Evolutionary conservation across 129 eudicot species (phyloP).

Genomic region (Centrapalus pauciflorus): DNA sequence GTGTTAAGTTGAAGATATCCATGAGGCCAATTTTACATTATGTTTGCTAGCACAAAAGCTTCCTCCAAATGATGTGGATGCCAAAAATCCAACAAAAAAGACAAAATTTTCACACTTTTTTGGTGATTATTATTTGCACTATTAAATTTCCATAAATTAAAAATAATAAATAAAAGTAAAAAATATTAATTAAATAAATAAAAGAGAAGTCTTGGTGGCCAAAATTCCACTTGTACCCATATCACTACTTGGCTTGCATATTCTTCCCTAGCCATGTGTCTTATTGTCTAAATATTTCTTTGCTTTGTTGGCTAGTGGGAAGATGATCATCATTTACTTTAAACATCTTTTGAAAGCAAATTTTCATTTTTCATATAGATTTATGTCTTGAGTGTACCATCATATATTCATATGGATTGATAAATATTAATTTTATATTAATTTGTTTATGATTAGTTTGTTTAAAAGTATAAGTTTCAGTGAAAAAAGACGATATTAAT

Average conservation of each 20-base stretch:
- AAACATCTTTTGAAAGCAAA: background rate
- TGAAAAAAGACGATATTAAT: no score
- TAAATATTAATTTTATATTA: no score
- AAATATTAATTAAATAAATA: constrained; percentile 9
- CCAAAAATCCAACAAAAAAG: constrained; percentile 27
- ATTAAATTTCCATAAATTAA: constrained; percentile 13
- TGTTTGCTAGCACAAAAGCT: constrained; percentile 16
- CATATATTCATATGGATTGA: no score
- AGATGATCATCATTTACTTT: constrained; percentile 1
- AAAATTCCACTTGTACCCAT: constrained; percentile 28
- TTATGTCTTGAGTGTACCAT: no score
- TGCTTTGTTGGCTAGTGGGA: constrained; percentile 13
- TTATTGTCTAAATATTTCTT: constrained; percentile 17
- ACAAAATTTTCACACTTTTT: constrained; percentile 17
- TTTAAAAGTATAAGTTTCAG: no score
- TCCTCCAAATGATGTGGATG: constrained; percentile 27
- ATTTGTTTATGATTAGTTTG: no score
- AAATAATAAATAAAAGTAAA: constrained; percentile 10
- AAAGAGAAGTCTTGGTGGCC: constrained; percentile 26
- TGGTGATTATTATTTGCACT: constrained; percentile 21
- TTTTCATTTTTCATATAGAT: no score
- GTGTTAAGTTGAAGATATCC: constrained; percentile 18
- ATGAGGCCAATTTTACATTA: constrained; percentile 13
- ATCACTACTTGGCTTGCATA: constrained; percentile 21
- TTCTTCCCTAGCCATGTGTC: constrained; percentile 19